Conservation (phyloP, 2,329 filamentous ascomycete genomes). For the Penicillium sp. region DNA sequence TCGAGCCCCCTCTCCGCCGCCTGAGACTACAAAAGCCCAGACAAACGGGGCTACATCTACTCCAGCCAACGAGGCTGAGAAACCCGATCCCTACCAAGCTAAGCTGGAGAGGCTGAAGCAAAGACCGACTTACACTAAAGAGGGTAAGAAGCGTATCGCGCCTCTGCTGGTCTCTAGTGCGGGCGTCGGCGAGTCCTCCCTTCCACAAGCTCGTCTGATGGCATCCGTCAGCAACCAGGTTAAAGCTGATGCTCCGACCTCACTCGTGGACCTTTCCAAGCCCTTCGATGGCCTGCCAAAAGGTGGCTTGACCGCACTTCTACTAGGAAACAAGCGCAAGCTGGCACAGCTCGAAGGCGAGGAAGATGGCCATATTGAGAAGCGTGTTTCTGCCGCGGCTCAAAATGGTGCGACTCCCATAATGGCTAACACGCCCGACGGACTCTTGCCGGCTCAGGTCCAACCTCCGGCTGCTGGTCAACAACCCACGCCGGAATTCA, state of each 20-base stretch:
- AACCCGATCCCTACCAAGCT: slow-evolving; percentile 51
- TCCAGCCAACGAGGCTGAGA: slow-evolving; percentile 32
- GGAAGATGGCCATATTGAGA: slow-evolving; percentile 60
- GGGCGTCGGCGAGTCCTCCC: slow-evolving; percentile 75
- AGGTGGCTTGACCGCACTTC: slow-evolving; percentile 75
- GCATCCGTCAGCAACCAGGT: slow-evolving; percentile 62
- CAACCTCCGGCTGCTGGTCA: slow-evolving; percentile 56
- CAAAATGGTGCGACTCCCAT: slow-evolving; percentile 67
- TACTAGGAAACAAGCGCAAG: slow-evolving; percentile 91
- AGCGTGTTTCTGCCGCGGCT: slow-evolving; percentile 54
- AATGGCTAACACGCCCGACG: slow-evolving; percentile 68
- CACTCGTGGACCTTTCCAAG: slow-evolving; percentile 82
- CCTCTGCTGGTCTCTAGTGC: slow-evolving; percentile 87
- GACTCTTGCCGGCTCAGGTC: slow-evolving; percentile 67
- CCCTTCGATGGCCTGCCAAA: slow-evolving; percentile 89
- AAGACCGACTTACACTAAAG: slow-evolving; percentile 88
- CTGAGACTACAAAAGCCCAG: slow-evolving; percentile 32
- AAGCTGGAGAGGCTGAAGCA: slow-evolving; percentile 72
- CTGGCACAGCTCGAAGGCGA: slow-evolving; percentile 66
- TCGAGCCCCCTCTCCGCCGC: slow-evolving; percentile 28
- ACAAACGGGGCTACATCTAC: slow-evolving; percentile 33
- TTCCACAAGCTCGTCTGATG: slow-evolving; percentile 83
- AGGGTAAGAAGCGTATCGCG: slow-evolving; percentile 92
- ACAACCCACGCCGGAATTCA: slow-evolving; percentile 69
- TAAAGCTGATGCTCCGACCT: slow-evolving; percentile 68